Evolutionary conservation across 2,329 filamentous ascomycete genomes (phyloP), one percentile per base, ranked within the genome.

Genomic region (Cyclaneusma minus): DNA sequence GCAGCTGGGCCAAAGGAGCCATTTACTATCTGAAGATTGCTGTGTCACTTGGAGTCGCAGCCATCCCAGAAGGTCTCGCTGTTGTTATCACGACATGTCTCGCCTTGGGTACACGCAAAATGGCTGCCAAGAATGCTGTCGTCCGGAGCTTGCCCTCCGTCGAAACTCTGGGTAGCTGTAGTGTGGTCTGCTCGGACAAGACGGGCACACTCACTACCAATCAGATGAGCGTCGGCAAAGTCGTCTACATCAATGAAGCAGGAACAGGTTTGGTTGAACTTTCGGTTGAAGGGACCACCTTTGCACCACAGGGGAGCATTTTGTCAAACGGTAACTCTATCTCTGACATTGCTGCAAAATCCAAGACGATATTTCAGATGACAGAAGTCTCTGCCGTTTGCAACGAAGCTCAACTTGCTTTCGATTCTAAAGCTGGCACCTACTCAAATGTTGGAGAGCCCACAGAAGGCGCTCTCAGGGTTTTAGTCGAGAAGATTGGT

Each of bases 1-100:
- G 89, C 43, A 79, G 72, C 52, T 94, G 84, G 76, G 69, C 82
- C 36, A 98, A 95, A 62, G 89, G 89, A 33, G 89, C 89, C 32
- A 95, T 98, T 46, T 98, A 98, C 65, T 98, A 98, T 55, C 71
- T 98, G 44, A 98, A 98, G 65, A 98, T 98, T 48, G 89, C 89
- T 21, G 91, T 98, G 21, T 98, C 89, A 25, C 78, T 98, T 19
- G 91, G 89, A 54, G 89, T 98, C 21, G 89, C 89, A 24, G 89
- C 91, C 38, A 98, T 98, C 46, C 89, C 89, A 0, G 89, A 98
- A 58, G 89, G 91, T 52, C 68, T 98, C 23, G 89, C 89, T 16
- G 89, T 95, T 28, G 91, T 98, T 39, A 98, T 98, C 41, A 98
- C 89, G n/a, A 95, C 89, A 16, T 98, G 89, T 53, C 62, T 98